Conservation (phyloP, 306 rosid species). For the Cyclanthera cordifolia region DNA sequence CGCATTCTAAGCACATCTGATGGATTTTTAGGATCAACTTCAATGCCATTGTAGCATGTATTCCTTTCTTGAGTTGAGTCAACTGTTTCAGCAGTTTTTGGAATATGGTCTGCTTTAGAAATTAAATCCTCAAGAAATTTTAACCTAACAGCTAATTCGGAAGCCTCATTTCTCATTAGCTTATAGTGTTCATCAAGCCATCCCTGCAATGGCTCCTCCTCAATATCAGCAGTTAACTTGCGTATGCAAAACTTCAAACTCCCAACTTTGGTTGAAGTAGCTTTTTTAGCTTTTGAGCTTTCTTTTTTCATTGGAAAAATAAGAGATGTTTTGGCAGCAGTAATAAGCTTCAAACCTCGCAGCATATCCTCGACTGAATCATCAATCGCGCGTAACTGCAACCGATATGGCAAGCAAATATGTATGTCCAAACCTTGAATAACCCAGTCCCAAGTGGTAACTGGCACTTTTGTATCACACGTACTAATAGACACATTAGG, state of each 20-base stretch:
- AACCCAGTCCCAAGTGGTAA: slow-evolving; percentile 80
- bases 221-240: slow-evolving; percentile 76
- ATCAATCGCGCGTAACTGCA: slow-evolving; percentile 93
- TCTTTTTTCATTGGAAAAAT: slow-evolving; percentile 75
- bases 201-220: slow-evolving; percentile 96
- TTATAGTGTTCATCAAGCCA: slow-evolving; percentile 97
- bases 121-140: slow-evolving; percentile 62
- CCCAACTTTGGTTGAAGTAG: slow-evolving; percentile 63
- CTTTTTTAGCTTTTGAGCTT: slow-evolving; percentile 50
- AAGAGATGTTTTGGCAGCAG: slow-evolving; percentile 60
- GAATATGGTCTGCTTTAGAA: slow-evolving; percentile 39
- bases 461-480: slow-evolving; percentile 40
- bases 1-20: slow-evolving; percentile 37
- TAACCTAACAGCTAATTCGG: slow-evolving; percentile 77
- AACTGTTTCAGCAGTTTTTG: slow-evolving; percentile 42
- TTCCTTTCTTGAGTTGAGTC: slow-evolving; percentile 52
- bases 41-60: slow-evolving; percentile 41
- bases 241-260: slow-evolving; percentile 74
- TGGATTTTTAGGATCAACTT: slow-evolving; percentile 58
- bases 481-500: slow-evolving; percentile 51
- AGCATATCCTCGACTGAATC: slow-evolving; percentile 90
- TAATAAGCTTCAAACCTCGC: slow-evolving; percentile 71
- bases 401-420: slow-evolving; percentile 78
- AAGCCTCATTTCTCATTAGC: slow-evolving; percentile 82
- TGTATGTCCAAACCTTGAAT: slow-evolving; percentile 91